Conservation (phyloP, 352 stramenopile species). For the Phytophthora pinifolia region DNA sequence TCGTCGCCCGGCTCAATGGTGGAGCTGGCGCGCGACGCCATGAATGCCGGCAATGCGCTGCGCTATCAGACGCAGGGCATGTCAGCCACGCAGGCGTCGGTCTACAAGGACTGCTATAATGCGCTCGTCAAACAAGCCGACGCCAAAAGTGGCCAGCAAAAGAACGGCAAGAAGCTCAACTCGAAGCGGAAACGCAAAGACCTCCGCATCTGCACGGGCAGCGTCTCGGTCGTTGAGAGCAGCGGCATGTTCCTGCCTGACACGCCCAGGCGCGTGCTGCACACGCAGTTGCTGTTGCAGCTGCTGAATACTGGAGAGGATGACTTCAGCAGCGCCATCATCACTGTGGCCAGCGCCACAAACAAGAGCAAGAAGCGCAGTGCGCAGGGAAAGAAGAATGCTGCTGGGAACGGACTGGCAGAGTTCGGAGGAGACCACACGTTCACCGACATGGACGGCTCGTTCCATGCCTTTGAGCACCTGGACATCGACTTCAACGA, state of each 20-base stretch:
- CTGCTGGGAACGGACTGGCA: conserved; percentile 1
- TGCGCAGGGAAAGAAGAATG: conserved; percentile 28
- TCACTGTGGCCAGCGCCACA: conserved; percentile 30
- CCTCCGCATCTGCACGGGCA: conserved; percentile 70
- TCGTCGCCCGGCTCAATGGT: conserved; percentile 31
- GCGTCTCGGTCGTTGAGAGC: conserved; percentile 33
- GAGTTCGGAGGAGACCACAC: conserved; percentile 24
- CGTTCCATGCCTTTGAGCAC: conserved; percentile 78
- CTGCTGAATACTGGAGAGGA: conserved; percentile 65
- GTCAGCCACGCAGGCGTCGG: conserved; percentile 56
- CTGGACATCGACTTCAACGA: conserved; percentile 89
- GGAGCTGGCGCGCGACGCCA: conserved; percentile 30
- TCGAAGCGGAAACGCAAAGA: conserved; percentile 87
- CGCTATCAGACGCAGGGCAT: conserved; percentile 46
- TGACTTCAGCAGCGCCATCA: conserved; percentile 22
- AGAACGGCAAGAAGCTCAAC: conserved; percentile 53
- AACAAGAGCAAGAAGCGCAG: conserved; percentile 72
- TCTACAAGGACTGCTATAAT: conserved; percentile 82
- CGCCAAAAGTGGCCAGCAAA: conserved; percentile 19
- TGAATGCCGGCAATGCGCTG: conserved; percentile 34
- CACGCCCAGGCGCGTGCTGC: conserved; percentile 67
- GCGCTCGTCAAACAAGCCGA: conserved; percentile 62
- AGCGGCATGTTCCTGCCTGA: conserved; percentile 78
- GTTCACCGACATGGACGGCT: conserved; percentile 62
- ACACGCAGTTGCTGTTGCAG: conserved; percentile 82